Evolutionary conservation across 106 monocot genomes (phyloP), one percentile per base, ranked within the genome.

Genomic region (Acorus gramineus): DNA sequence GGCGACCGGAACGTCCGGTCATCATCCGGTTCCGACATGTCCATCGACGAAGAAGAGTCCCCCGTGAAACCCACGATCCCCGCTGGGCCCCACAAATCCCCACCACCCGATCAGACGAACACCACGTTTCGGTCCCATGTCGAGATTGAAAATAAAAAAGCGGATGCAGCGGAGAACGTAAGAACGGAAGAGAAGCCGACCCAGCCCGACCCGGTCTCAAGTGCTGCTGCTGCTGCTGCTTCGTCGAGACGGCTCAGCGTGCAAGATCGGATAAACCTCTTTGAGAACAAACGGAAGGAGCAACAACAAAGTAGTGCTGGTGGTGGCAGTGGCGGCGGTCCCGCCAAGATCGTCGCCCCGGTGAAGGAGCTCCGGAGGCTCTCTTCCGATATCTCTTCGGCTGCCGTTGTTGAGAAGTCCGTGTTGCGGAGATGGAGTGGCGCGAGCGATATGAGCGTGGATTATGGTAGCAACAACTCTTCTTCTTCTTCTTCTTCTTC

Each of bases 381-480:
- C 43, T 79, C 80, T 53, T 98, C 96, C 71, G 88, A 92, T 54
- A 61, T 67, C 2, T 88, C 75, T 1, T 56, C 49, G 2, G 59
- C 87, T 52, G 28, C 28, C 28, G 28, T 28, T 28, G 64, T 77
- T 57, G 96, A 98, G 57, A 98, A 83, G 67, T 79, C 76, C 3
- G 87, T 92, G 51, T 67, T 94, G 60, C 83, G 85, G 71, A 75
- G 96, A 80, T 98, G 96, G 96, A 98, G 96, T 55, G 88, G 91
- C 61, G 83, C 88, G 47, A 98, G 96, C 55, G 96, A 98, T 70
- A 98, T 98, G 96, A 98, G 96, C 61, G 81, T 98, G 55, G 96
- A 92, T 61, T 65, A 77, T 14, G 72, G 63, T 44, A 83, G 57
- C 71, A 84, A 63, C 64, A 82, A 61, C 60, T 70, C 43, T 14